Evolutionary conservation across 768 basidiomycete genomes (phyloP).

Genomic region (Boletus subparvulus): DNA sequence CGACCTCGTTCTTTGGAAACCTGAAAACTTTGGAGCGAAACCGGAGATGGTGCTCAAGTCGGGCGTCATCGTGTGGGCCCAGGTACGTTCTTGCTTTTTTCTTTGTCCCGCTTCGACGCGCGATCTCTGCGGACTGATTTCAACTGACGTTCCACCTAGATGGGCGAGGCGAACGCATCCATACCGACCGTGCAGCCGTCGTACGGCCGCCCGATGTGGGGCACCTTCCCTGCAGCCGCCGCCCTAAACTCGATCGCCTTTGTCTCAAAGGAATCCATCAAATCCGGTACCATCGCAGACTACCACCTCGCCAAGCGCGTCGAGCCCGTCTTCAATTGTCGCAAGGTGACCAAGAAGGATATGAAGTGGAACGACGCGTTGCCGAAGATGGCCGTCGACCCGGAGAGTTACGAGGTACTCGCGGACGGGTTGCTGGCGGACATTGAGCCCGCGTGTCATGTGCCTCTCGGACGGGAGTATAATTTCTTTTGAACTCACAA

Average conservation of each 20-base stretch:
- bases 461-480: constrained; percentile 72
- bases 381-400: constrained; percentile 86
- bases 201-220: constrained; percentile 93
- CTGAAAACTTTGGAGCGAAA: constrained; percentile 87
- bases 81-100: constrained; percentile 46
- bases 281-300: constrained; percentile 52
- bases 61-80: constrained; percentile 88
- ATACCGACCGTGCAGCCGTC: constrained; percentile 95
- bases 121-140: neutral
- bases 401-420: constrained; percentile 83
- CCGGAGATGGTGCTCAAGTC: constrained; percentile 96
- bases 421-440: constrained; percentile 80
- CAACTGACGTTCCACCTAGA: constrained; percentile 35
- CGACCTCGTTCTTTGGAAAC: constrained; percentile 95
- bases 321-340: constrained; percentile 75
- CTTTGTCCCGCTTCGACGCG: neutral
- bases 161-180: constrained; percentile 96
- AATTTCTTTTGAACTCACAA: constrained; percentile 65
- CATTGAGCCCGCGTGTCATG: constrained; percentile 64
- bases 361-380: constrained; percentile 91
- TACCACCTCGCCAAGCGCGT: constrained; percentile 73
- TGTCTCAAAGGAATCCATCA: constrained; percentile 74
- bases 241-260: constrained; percentile 84
- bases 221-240: constrained; percentile 69
- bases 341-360: constrained; percentile 74